Evolutionary conservation across 495 filamentous ascomycete genomes (phyloP).

Genomic region (Penicillium salamii): DNA sequence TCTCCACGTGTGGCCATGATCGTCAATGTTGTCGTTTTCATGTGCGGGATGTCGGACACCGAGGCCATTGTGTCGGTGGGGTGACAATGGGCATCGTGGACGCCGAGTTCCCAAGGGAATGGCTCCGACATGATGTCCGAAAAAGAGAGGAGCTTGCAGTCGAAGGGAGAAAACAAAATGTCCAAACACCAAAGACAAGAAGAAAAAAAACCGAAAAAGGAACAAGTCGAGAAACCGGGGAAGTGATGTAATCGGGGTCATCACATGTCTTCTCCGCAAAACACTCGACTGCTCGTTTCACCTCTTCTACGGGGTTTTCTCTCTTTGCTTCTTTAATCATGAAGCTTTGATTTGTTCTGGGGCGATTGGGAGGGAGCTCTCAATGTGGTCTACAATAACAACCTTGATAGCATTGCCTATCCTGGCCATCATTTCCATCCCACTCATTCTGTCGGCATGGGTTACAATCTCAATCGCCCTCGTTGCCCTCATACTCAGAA

Average conservation of each 20-base stretch:
- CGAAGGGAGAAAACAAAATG: not conserved
- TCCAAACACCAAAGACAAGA: too few relatives aligned
- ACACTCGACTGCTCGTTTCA: not conserved
- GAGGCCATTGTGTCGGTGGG: slow-evolving; percentile 93
- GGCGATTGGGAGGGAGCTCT: not conserved
- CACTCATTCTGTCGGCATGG: slow-evolving; percentile 65
- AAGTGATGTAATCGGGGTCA: slow-evolving; percentile 1
- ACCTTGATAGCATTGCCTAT: slow-evolving; percentile 59
- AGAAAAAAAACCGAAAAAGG: not conserved
- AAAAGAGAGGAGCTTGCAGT: not conserved
- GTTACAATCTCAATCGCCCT: slow-evolving; percentile 67
- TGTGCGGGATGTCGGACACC: slow-evolving; percentile 61
- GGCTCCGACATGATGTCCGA: slow-evolving; percentile 27
- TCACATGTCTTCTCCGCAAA: slow-evolving; percentile 11
- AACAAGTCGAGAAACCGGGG: not conserved
- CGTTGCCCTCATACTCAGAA: slow-evolving; percentile 60
- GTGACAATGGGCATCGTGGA: slow-evolving; percentile 94
- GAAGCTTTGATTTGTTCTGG: not conserved
- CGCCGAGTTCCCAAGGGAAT: slow-evolving; percentile 83
- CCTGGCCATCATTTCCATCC: slow-evolving; percentile 63
- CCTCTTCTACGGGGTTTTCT: too few relatives aligned
- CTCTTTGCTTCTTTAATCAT: not conserved
- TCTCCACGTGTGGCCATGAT: slow-evolving; percentile 86
- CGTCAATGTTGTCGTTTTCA: slow-evolving; percentile 75
- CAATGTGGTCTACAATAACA: slow-evolving; percentile 37